A percentile compares a stretch with the other conserved stretches of the same genome.
Conservation (phyloP, 73 alveolate genomes). For the Uronychia setigera region DNA sequence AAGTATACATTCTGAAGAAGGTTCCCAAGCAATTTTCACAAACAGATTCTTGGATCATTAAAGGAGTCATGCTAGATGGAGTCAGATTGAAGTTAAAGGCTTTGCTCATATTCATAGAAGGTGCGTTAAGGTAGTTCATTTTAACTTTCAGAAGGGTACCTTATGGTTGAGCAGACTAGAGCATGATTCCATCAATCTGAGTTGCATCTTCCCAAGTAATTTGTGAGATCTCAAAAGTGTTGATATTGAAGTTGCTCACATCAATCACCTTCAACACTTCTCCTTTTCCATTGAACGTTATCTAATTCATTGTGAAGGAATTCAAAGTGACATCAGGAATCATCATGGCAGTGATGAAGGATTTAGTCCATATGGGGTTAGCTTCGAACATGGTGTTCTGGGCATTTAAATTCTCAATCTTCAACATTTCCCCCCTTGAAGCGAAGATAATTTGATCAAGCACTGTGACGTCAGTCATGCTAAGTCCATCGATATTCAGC, state of each 20-base stretch:
- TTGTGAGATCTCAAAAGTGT: background rate
- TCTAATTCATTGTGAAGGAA: background rate
- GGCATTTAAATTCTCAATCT: background rate
- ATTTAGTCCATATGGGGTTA: background rate
- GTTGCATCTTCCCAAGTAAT: background rate
- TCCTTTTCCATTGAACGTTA: background rate
- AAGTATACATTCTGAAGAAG: background rate
- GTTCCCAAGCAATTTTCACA: background rate
- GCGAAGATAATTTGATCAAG: background rate
- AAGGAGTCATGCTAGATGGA: background rate
- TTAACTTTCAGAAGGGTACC: background rate
- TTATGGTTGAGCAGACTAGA: background rate
- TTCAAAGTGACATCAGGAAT: background rate
- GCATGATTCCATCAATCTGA: background rate
- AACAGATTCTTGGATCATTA: background rate
- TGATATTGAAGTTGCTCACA: background rate
- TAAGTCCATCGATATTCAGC: background rate
- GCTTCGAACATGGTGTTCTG: background rate
- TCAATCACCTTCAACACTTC: background rate
- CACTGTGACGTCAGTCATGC: background rate
- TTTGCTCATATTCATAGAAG: background rate
- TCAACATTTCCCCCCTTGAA: background rate
- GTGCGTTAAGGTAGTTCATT: background rate
- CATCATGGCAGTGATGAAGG: background rate
- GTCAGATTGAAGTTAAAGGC: background rate